These are phyloP conservation scores for Rachicladosporium sp. DNA, from an alignment of 2,329 filamentous ascomycete species.

Conservation along the genomic window DNA sequence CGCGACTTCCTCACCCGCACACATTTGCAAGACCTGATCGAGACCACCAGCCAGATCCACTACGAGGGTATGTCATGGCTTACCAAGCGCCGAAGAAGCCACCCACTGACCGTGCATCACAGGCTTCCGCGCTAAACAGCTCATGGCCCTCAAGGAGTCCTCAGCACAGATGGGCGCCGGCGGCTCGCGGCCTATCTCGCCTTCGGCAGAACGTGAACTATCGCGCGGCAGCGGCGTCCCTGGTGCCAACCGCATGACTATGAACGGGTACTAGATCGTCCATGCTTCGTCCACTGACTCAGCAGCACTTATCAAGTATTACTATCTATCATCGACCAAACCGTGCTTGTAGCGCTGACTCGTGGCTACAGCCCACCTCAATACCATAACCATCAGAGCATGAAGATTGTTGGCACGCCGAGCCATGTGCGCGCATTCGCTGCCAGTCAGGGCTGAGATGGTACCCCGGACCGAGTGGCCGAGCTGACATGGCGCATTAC, in stretches of 20 bases:
- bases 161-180: slow-evolving; percentile 71
- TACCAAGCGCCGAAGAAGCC: too few species aligned
- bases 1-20: slow-evolving; percentile 97
- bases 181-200: slow-evolving; percentile 70
- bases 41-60: slow-evolving; percentile 98
- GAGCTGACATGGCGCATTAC: not conserved
- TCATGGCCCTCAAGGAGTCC: slow-evolving; percentile 95
- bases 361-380: not conserved
- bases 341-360: slow-evolving; percentile 8
- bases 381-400: slow-evolving; percentile 1
- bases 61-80: slow-evolving; percentile 53
- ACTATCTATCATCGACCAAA: slow-evolving; percentile 9
- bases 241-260: slow-evolving; percentile 82
- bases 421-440: slow-evolving; percentile 15
- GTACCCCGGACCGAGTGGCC: not conserved
- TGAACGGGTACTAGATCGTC: slow-evolving; percentile 82
- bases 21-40: slow-evolving; percentile 95
- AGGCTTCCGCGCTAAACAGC: slow-evolving; percentile 94
- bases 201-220: slow-evolving; percentile 83
- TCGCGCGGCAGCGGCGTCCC: slow-evolving; percentile 7
- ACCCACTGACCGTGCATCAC: slow-evolving; percentile 24
- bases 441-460: slow-evolving; percentile 11
- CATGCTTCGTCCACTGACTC: slow-evolving; percentile 9
- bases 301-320: slow-evolving; percentile 10
- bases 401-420: slow-evolving; percentile 8